Base-by-base conservation (phyloP, 2,329 filamentous ascomycete genomes). In the Coniochaeta pulveracea region DNA sequence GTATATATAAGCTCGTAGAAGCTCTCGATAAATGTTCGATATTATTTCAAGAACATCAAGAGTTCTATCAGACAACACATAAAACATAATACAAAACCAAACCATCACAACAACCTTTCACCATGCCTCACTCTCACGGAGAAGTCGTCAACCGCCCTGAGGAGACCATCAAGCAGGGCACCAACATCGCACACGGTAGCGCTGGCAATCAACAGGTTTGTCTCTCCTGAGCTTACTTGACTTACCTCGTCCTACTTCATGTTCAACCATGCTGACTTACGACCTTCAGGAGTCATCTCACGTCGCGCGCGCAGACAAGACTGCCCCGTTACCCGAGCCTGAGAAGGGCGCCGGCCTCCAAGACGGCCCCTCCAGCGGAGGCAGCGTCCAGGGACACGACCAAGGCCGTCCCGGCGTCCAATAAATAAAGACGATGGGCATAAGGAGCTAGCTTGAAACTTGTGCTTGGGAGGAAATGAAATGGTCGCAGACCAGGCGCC, bases 291-390 rank as follows among this genome's bases (percentile, higher is more conserved):
- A 7, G 22, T 4, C 19, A 15, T 33, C 45, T 34, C 56, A 59
- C 18, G 63, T 69, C 19, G 43, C 48, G 33, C 61, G 64, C 35
- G 63, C 65, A 10, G 56, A 66, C 49, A 70, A 69, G 56, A 60
- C 62, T 2, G 66, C 66, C 1, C 54, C 57, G 2, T 43, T 66
- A 29, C 66, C 66, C 7, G 57, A 68, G 46, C 40, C 50, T 4
- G 63, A 67, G 37, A 53, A 64, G 36, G 66, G 66, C 9, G 44
- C 46, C 1, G 64, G 49, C 1, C 40, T 69, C 3, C 38, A 54
- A 25, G 61, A 54, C 33, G 28, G 50, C 38, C 49, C 50, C 19
- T 63, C 63, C 26, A 63, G 60, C 37, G 64, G 58, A 5, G 64
- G 65, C 5, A 43, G 54, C 31, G 63, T 60, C 44, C 52, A 61